These are phyloP conservation scores for Cryptosporidium felis DNA, from an alignment of 169 alveolate genomes.

Conservation along the genomic window DNA sequence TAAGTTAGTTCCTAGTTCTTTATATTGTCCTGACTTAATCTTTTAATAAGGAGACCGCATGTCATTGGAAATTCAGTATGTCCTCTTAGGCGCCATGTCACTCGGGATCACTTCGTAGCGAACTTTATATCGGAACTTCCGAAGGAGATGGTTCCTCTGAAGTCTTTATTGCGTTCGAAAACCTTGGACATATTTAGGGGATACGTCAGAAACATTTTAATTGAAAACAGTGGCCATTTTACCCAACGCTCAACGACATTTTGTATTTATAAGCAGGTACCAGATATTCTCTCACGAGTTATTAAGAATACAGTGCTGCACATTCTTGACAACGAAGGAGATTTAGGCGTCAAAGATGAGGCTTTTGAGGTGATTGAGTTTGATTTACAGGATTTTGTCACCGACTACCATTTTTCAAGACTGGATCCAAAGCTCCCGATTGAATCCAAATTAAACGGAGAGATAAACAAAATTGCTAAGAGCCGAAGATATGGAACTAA, in stretches of 20 bases:
- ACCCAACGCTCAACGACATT: neutral
- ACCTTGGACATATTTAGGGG: slow-evolving; percentile 31
- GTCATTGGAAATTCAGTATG: no score
- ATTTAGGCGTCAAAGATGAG: neutral
- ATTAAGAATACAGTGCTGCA: slow-evolving; percentile 18
- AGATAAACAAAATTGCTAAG: neutral
- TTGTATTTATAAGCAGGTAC: slow-evolving; percentile 18
- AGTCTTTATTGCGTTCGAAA: slow-evolving; percentile 1
- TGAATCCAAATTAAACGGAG: slow-evolving; percentile 1
- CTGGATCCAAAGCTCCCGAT: slow-evolving; percentile 8
- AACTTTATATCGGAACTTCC: no score
- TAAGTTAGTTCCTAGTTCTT: no score
- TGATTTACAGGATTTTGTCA: neutral
- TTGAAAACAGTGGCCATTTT: neutral
- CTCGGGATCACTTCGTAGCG: no score
- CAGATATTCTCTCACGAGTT: neutral
- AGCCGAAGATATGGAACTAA: neutral
- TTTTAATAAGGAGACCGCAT: no score
- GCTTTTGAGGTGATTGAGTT: neutral
- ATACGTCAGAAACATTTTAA: slow-evolving; percentile 13
- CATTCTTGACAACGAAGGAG: slow-evolving; percentile 19
- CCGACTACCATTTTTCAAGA: neutral
- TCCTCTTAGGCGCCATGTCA: no score
- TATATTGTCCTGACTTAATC: no score
- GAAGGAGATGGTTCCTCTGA: neutral